These are phyloP conservation scores for Monilinia fructicola DNA, from an alignment of 2,329 filamentous ascomycete genomes.

Conservation along the genomic window DNA sequence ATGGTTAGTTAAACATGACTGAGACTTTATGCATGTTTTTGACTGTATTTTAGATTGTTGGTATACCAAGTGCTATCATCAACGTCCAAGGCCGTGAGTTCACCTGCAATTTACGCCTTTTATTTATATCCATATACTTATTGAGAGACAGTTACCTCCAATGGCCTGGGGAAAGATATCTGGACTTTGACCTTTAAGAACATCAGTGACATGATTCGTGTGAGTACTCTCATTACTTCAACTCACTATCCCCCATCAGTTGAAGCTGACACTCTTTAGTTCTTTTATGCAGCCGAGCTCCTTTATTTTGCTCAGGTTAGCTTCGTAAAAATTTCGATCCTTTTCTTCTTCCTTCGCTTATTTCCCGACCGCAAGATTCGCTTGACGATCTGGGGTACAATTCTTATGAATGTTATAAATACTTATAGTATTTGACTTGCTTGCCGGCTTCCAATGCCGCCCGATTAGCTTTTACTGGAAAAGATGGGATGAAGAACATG, in stretches of 20 bases:
- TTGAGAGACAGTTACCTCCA: slow-evolving; percentile 20
- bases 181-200: slow-evolving; percentile 26
- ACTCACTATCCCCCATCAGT: neutral
- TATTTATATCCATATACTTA: neutral
- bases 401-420: slow-evolving; percentile 21
- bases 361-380: slow-evolving; percentile 26
- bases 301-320: slow-evolving; percentile 28
- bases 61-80: slow-evolving; percentile 16
- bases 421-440: slow-evolving; percentile 25
- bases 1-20: slow-evolving; percentile 7
- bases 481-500: slow-evolving; percentile 49
- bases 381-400: slow-evolving; percentile 18
- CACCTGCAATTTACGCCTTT: no score
- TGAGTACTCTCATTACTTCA: slow-evolving; percentile 16
- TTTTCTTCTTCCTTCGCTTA: slow-evolving; percentile 31
- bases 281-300: slow-evolving; percentile 29
- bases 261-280: slow-evolving; percentile 19
- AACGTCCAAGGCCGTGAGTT: slow-evolving; percentile 18
- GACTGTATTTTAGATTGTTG: neutral
- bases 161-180: slow-evolving; percentile 29
- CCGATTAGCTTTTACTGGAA: slow-evolving; percentile 56
- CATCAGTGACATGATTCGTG: slow-evolving; percentile 26
- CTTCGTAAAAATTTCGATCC: slow-evolving; percentile 27
- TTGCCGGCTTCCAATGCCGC: slow-evolving; percentile 44
- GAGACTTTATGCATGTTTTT: neutral